Evolutionary conservation across 345 rosid species (phyloP).

Genomic region (Excoecaria agallocha): DNA sequence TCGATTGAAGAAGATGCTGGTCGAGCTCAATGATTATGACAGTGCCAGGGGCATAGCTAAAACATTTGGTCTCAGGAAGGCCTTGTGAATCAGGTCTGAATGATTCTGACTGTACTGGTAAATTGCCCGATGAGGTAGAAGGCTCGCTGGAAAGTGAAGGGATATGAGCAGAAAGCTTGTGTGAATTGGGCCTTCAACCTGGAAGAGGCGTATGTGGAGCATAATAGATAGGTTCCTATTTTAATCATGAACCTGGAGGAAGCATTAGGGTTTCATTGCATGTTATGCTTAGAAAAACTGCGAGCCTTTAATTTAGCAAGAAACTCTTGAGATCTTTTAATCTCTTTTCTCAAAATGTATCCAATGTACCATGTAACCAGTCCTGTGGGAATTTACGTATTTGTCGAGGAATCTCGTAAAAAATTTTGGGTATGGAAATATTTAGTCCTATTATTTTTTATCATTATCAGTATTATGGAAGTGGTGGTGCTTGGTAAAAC

Average conservation of each 20-base stretch:
- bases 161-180: not conserved
- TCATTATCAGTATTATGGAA: too few species aligned
- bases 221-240: not conserved
- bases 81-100: conserved; percentile 37
- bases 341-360: not conserved
- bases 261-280: not conserved
- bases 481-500: too few species aligned
- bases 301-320: not conserved
- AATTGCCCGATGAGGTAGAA: not conserved
- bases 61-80: conserved; percentile 74
- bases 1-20: conserved; percentile 78
- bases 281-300: not conserved
- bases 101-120: not conserved
- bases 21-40: conserved; percentile 85
- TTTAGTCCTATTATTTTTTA: not conserved
- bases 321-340: not conserved
- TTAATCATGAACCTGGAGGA: not conserved
- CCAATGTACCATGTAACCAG: not conserved
- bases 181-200: not conserved
- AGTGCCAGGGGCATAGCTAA: conserved; percentile 65
- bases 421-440: not conserved
- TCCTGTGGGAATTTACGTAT: not conserved
- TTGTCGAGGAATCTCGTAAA: not conserved
- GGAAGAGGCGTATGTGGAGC: not conserved
- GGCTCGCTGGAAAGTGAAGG: not conserved